Conservation (phyloP, 345 rosid genomes). For the Adansonia digitata region DNA sequence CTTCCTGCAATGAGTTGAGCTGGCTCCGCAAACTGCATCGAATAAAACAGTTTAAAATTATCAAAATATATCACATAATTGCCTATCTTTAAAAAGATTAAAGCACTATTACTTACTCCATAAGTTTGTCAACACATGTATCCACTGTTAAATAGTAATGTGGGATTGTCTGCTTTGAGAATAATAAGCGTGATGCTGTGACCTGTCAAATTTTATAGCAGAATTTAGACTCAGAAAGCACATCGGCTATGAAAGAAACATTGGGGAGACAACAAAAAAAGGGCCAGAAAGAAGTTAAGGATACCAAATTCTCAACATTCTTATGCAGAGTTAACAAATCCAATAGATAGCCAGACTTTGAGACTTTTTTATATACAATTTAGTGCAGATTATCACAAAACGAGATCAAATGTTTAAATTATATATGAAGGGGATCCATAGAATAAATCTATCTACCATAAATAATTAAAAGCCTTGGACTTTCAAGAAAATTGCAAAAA, state of each 20-base stretch:
- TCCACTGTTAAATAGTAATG: slow-evolving; percentile 94
- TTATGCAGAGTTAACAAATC: no score
- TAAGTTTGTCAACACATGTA: slow-evolving; percentile 87
- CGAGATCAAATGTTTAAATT: neutral
- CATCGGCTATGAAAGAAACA: neutral
- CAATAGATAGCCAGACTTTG: no score
- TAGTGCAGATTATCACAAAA: neutral
- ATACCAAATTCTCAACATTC: neutral
- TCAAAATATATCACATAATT: neutral
- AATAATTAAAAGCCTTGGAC: neutral
- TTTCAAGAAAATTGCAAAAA: neutral
- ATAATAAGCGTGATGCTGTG: slow-evolving; percentile 83
- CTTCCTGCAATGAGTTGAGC: slow-evolving; percentile 81
- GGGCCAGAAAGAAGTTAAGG: neutral
- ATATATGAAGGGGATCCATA: neutral
- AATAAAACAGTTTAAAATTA: slow-evolving; percentile 15
- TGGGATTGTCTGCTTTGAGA: slow-evolving; percentile 96
- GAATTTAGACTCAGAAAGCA: slow-evolving; percentile 14
- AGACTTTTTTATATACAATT: neutral
- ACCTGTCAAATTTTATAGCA: slow-evolving; percentile 45
- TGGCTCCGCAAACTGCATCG: slow-evolving; percentile 64
- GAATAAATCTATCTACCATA: neutral
- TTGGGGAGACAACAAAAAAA: neutral
- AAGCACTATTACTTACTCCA: slow-evolving; percentile 50
- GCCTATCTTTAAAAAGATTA: neutral